Conservation (phyloP, 2,329 filamentous ascomycete genomes). For the Aureobasidium subglaciale region DNA sequence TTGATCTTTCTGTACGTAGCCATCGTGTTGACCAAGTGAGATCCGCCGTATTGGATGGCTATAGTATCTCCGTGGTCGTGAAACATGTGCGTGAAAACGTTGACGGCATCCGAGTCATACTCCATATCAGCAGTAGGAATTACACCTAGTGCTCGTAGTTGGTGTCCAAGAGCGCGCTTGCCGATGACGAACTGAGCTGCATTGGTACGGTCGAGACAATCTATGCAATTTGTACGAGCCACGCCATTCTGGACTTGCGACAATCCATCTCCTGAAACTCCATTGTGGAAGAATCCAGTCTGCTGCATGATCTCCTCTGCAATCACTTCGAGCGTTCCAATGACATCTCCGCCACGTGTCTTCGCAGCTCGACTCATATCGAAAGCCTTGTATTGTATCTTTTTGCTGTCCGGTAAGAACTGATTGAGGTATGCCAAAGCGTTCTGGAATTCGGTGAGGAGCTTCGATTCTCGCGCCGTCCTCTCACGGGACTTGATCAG, state of each 20-base stretch:
- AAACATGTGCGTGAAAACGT: conserved; percentile 94
- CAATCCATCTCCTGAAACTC: conserved; percentile 59
- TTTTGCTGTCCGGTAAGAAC: conserved; percentile 74
- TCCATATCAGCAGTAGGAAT: conserved; percentile 71
- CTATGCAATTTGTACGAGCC: conserved; percentile 93
- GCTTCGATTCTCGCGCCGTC: conserved; percentile 82
- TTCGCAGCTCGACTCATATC: conserved; percentile 98
- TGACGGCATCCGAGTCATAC: conserved; percentile 93
- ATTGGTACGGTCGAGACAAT: conserved; percentile 94
- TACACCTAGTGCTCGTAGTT: conserved; percentile 85
- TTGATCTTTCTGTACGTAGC: conserved; percentile 98
- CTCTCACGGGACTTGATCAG: conserved; percentile 80
- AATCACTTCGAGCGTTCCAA: conserved; percentile 81
- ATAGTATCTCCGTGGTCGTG: conserved; percentile 97
- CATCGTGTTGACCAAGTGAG: conserved; percentile 98
- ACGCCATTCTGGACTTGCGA: conserved; percentile 81
- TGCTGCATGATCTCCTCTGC: conserved; percentile 77
- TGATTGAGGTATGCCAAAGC: conserved; percentile 91
- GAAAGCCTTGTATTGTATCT: conserved; percentile 91
- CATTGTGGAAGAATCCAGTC: conserved; percentile 94
- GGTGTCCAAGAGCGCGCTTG: conserved; percentile 84
- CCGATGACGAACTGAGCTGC: conserved; percentile 97
- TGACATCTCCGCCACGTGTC: conserved; percentile 83
- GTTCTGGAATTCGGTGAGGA: conserved; percentile 78
- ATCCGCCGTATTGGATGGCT: conserved; percentile 93